These are phyloP conservation scores for Citrullus amarus DNA, from an alignment of 306 rosid genomes.

Conservation along the genomic window DNA sequence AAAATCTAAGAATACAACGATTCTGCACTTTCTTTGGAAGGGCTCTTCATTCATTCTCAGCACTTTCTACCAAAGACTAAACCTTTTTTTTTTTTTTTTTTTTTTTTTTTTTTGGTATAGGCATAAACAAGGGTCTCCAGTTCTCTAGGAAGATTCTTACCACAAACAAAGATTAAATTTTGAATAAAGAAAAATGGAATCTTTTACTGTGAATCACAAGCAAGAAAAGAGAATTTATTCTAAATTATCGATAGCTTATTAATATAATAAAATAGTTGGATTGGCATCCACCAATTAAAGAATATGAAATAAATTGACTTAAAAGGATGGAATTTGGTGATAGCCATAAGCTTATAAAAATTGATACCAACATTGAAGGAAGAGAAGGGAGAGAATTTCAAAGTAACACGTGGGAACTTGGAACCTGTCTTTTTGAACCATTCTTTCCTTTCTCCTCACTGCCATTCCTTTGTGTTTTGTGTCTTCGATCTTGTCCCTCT, in stretches of 20 bases:
- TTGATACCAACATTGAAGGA: neutral
- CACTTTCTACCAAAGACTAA: neutral
- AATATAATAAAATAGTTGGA: neutral
- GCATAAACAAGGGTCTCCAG: slow-evolving; percentile 4
- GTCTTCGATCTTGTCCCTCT: too few species aligned
- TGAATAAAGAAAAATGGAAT: neutral
- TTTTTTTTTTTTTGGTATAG: neutral
- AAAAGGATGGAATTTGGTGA: neutral
- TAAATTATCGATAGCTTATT: neutral
- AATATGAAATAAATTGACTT: neutral
- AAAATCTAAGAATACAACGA: neutral
- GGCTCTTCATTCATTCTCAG: neutral
- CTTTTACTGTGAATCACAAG: slow-evolving; percentile 10
- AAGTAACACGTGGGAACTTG: slow-evolving; percentile 4
- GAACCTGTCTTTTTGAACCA: neutral
- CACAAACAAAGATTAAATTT: neutral
- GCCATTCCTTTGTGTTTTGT: neutral
- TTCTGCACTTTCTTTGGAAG: neutral
- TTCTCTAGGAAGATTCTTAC: slow-evolving; percentile 1
- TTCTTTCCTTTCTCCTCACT: neutral
- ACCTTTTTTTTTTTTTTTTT: neutral
- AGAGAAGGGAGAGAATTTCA: neutral
- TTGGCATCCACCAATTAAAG: slow-evolving; percentile 1
- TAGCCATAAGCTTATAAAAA: neutral
- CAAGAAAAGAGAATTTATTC: neutral